A percentile compares a stretch with the other conserved stretches of the same genome.
Evolutionary conservation across 169 alveolate species (phyloP).

Genomic region (Nephromyces sp.): DNA sequence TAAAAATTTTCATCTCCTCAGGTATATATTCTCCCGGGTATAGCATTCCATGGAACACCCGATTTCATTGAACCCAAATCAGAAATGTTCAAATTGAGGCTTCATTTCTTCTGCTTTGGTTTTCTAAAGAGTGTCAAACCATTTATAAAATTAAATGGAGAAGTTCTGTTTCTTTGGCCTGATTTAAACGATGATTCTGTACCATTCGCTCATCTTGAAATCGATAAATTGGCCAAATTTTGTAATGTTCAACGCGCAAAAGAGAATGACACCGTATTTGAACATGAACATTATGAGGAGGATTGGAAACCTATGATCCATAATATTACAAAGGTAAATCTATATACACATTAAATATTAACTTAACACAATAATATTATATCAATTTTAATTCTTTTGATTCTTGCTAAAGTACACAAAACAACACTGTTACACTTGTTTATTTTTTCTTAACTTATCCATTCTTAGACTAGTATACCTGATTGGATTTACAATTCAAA

Average conservation of each 20-base stretch:
- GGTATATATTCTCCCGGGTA: background rate
- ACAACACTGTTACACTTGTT: background rate
- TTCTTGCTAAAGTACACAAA: too few relatives aligned
- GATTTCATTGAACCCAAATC: slow-evolving; percentile 38
- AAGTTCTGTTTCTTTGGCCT: slow-evolving; percentile 38
- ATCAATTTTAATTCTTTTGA: too few relatives aligned
- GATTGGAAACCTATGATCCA: background rate
- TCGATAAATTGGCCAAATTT: slow-evolving; percentile 41
- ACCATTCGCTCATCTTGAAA: slow-evolving; percentile 36
- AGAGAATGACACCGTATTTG: slow-evolving; percentile 26
- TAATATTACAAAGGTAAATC: background rate
- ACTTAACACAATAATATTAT: too few relatives aligned
- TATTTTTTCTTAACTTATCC: background rate
- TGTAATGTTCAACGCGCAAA: slow-evolving; percentile 25
- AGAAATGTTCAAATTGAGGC: slow-evolving; percentile 42
- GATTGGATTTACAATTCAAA: background rate
- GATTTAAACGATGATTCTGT: slow-evolving; percentile 3
- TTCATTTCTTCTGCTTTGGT: slow-evolving; percentile 46
- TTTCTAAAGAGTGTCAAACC: slow-evolving; percentile 38
- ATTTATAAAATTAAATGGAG: slow-evolving; percentile 33
- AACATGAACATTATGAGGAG: background rate
- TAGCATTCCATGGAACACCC: slow-evolving; percentile 34
- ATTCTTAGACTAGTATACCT: background rate
- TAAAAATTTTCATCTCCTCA: too few relatives aligned
- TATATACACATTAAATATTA: too few relatives aligned